Percentiles rank a stretch among this genome's conserved stretches.
Evolutionary conservation across 345 rosid genomes (phyloP).

Genomic region (Citrus medica): DNA sequence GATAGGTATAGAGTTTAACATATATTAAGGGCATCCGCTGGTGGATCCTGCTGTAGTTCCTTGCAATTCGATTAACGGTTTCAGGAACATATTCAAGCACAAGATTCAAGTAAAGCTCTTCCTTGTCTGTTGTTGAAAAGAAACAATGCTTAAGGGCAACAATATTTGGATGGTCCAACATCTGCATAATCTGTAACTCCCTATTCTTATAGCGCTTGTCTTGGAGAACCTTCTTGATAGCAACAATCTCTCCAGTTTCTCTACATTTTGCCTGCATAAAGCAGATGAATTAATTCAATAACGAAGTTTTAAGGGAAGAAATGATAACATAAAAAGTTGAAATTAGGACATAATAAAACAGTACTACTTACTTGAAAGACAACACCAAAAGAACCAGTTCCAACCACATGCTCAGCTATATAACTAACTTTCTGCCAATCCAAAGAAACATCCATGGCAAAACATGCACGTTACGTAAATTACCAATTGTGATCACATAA

Average conservation of each 20-base stretch:
- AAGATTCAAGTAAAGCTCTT: constrained; percentile 92
- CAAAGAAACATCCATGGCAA: constrained; percentile 22
- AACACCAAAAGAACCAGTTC: constrained; percentile 96
- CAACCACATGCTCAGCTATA: constrained; percentile 90
- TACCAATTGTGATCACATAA: not conserved
- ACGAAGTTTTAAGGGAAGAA: not conserved
- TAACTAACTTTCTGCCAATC: constrained; percentile 70
- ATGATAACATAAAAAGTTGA: not conserved
- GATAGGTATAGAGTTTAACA: constrained; percentile 91
- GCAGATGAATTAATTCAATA: constrained; percentile 18
- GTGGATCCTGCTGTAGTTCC: constrained; percentile 73
- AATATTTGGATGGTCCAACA: constrained; percentile 90
- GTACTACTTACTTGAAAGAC: constrained; percentile 77
- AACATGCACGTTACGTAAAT: constrained; percentile 7
- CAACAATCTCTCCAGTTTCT: constrained; percentile 93
- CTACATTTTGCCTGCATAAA: constrained; percentile 83
- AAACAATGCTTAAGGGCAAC: constrained; percentile 85
- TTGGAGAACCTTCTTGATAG: constrained; percentile 97
- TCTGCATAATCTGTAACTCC: constrained; percentile 87
- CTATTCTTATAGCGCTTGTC: constrained; percentile 97
- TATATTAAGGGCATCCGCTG: constrained; percentile 90
- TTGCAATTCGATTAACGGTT: constrained; percentile 76
- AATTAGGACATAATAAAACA: constrained; percentile 10
- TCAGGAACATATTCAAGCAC: constrained; percentile 97
- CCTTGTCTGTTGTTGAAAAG: constrained; percentile 92